Conservation (phyloP, 2,329 filamentous ascomycete species). For the Clonostachys rosea region DNA sequence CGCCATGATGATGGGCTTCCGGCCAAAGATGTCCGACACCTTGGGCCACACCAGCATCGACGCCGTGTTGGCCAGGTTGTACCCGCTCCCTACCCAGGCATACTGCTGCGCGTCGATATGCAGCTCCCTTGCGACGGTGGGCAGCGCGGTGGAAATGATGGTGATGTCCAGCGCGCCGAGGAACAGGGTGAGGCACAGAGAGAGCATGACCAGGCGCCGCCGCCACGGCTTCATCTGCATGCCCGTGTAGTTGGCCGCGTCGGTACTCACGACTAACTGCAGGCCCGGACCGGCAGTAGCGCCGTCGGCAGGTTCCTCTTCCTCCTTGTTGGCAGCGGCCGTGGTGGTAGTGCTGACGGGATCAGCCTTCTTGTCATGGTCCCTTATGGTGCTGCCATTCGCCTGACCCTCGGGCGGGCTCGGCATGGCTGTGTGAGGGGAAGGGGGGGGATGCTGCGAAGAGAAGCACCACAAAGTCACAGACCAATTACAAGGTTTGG, state of each 20-base stretch:
- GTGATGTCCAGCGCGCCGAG: constrained; percentile 53
- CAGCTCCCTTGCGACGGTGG: constrained; percentile 31
- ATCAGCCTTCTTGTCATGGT: too few species aligned
- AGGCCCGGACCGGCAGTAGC: too few species aligned
- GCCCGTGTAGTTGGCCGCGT: not conserved
- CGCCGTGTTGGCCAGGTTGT: constrained; percentile 65
- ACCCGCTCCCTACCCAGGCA: constrained; percentile 73
- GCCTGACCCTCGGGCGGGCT: too few species aligned
- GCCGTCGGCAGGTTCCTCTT: too few species aligned
- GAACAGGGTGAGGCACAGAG: constrained; percentile 40
- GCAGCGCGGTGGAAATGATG: constrained; percentile 63
- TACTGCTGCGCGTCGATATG: constrained; percentile 62
- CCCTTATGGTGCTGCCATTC: too few species aligned
- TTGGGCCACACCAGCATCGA: constrained; percentile 68
- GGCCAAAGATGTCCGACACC: constrained; percentile 33
- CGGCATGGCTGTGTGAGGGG: too few species aligned
- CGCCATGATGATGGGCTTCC: constrained; percentile 28
- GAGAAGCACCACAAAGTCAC: too few species aligned
- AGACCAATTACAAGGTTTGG: too few species aligned
- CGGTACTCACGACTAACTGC: not conserved
- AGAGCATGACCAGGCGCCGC: constrained; percentile 26
- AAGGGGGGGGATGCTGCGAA: too few species aligned
- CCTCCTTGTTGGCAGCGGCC: too few species aligned
- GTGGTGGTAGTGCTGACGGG: too few species aligned
- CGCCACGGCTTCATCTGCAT: not conserved